Conservation (phyloP, 352 stramenopile genomes). For the Globisporangium rhizosaccharum region DNA sequence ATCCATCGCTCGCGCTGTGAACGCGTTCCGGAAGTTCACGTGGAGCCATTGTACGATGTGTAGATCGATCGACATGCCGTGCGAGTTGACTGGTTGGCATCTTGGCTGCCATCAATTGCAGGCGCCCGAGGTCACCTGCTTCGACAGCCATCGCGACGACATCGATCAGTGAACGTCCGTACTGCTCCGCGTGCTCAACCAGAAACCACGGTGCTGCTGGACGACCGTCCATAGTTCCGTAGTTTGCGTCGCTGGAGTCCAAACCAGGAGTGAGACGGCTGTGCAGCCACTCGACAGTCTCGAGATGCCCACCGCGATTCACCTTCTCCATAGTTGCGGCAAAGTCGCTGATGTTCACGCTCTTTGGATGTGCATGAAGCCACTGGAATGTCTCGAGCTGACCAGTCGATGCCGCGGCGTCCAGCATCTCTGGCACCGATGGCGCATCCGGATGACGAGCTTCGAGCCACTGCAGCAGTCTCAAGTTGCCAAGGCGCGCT, state of each 20-base stretch:
- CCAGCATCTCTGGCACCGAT: not conserved
- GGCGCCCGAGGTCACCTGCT: not conserved
- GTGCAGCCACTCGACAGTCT: not conserved
- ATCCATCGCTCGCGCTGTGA: no score
- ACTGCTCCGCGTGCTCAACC: not conserved
- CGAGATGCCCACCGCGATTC: not conserved
- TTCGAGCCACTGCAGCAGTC: constrained; percentile 1
- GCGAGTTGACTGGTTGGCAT: not conserved
- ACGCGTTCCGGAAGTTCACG: no score
- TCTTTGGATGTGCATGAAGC: not conserved
- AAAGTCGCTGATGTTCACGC: not conserved
- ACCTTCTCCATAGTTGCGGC: not conserved
- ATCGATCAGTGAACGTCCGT: not conserved
- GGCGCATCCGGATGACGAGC: not conserved
- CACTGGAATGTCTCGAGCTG: not conserved
- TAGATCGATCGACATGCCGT: not conserved
- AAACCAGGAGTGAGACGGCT: no score
- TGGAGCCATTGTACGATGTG: no score
- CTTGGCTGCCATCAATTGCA: not conserved
- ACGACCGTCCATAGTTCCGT: no score
- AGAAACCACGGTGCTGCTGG: no score
- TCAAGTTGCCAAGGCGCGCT: not conserved
- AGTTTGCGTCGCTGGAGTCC: no score
- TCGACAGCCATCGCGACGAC: not conserved
- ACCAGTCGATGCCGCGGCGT: not conserved